Evolutionary conservation across 148 eudicot species (phyloP), one percentile per base, ranked within the genome.

Genomic region (Vaccinium vitisidaea): DNA sequence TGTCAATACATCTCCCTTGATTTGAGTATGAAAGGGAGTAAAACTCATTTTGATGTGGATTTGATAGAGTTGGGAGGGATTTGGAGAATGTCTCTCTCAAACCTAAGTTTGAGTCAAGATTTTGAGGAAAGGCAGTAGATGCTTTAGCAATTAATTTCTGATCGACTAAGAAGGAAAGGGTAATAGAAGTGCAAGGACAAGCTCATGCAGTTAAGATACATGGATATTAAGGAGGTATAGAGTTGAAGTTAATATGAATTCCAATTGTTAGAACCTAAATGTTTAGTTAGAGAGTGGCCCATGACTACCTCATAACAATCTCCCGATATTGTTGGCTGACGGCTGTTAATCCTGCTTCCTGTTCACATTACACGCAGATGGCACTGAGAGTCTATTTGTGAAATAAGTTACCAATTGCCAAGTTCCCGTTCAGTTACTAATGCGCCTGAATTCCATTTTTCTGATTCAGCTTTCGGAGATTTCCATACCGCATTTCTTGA

Each of bases 401-500:
- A 54, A 78, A 27, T 54, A 27, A 53, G 81, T 43, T 43, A 78
- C 11, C 81, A 13, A 53, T 78, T 78, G 6, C 46, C n/a, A 27
- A 53, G 23, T 25, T 78, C 43, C 63, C 18, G 2, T 79, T 84
- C 12, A 43, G 32, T 50, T 86, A 46, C 78, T 75, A 11, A 75
- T 84, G 50, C 86, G 10, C 30, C 79, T 75, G 3, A 21, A 48
- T 48, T 75, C 79, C 79, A 48, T 75, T 48, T 75, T 8, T 10
- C 25, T 75, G 83, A 74, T 90, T 87, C 98, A 97, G 99, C 83
- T 97, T 80, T 89, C 99, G 6, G 99, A 97, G 92, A 95, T 97
- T 56, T 93, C 95, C 65, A 94, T 95, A 71, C 99, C 99, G 69
- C 99, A 97, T 91, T 95, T 91, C 92, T 88, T 97, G 93, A 97